Evolutionary conservation across 768 basidiomycete genomes (phyloP), one percentile per base, ranked within the genome.

Genomic region (Tylopilus intermedius): DNA sequence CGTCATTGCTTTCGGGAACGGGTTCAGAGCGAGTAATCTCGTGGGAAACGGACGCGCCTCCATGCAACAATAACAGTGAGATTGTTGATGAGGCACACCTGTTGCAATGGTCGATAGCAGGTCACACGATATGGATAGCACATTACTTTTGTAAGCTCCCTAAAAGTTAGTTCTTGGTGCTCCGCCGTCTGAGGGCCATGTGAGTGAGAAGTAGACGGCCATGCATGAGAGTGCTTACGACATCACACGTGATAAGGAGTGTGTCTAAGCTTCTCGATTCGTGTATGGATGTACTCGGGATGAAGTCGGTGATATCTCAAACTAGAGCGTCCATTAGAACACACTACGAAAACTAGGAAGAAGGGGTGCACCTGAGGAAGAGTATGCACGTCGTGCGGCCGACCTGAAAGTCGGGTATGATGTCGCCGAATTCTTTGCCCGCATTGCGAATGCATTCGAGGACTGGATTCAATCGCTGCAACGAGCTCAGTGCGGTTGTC

Each of bases 271-370:
- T 84, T 86, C 62, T 92, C 88, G 53, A 99, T 93, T 11, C 96
- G 85, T 47, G 80, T 79, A 67, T 92, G 90, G 51, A 99, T 86
- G 67, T 99, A 99, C 69, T 98, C 96, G 13, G 96, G 96, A 68
- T 98, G 96, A 13, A 99, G 79, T 47, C 94, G 88, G 63, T 98
- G 94, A 60, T 98, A 98, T 63, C 84, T 88, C 58, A 98, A 68
- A 65, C 96, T 97, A 55, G 2, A 18, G 30, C 8, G 21, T 15
- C 52, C 3, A 6, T 56, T 8, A 57, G 50, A 47, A 38, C 37
- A 21, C 7, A 21, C 8, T 15, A 15, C 14, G 7, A 2, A 44
- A 13, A 42, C 10, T 30, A 24, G 29, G 15, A 5, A 26, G 22
- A 43, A 26, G 35, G 35, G 0, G 21, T 60, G 51, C 39, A 88